Conservation (phyloP, 2,329 filamentous ascomycete species). For the Mollisia scopiformis region DNA sequence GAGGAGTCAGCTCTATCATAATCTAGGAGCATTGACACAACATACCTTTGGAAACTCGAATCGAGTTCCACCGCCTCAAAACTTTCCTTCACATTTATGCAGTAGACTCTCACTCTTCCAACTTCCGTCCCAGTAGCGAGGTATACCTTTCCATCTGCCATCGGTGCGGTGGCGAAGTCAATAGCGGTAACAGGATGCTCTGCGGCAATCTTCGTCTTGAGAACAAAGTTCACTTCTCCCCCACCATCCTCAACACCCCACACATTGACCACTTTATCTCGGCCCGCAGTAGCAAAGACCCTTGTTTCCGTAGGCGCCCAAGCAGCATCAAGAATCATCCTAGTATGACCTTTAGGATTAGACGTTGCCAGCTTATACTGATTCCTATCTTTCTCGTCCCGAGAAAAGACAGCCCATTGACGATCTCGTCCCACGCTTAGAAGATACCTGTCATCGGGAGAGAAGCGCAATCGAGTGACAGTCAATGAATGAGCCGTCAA, state of each 20-base stretch:
- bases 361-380: slow-evolving; percentile 61
- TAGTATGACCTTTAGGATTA: slow-evolving; percentile 83
- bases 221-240: slow-evolving; percentile 26
- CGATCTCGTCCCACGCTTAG: slow-evolving; percentile 90
- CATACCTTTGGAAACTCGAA: slow-evolving; percentile 28
- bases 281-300: slow-evolving; percentile 82
- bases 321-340: slow-evolving; percentile 89
- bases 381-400: slow-evolving; percentile 41
- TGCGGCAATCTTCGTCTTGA: slow-evolving; percentile 52
- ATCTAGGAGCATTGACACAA: not conserved
- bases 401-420: slow-evolving; percentile 83
- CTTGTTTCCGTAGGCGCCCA: slow-evolving; percentile 62
- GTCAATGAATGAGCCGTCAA: slow-evolving; percentile 87
- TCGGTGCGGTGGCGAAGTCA: slow-evolving; percentile 56
- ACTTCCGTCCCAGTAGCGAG: slow-evolving; percentile 62
- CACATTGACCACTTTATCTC: slow-evolving; percentile 83
- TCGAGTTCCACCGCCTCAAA: slow-evolving; percentile 34
- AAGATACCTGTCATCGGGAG: slow-evolving; percentile 70
- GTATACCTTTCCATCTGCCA: slow-evolving; percentile 37
- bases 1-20: slow-evolving; percentile 4
- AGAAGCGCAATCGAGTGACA: slow-evolving; percentile 81
- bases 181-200: slow-evolving; percentile 70
- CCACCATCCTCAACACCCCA: slow-evolving; percentile 49
- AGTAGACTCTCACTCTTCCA: slow-evolving; percentile 32
- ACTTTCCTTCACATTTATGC: slow-evolving; percentile 21